phyloP scores from a whole-genome alignment of 2,329 filamentous ascomycete species.

The Ceratocystis lukuohia region DNA sequence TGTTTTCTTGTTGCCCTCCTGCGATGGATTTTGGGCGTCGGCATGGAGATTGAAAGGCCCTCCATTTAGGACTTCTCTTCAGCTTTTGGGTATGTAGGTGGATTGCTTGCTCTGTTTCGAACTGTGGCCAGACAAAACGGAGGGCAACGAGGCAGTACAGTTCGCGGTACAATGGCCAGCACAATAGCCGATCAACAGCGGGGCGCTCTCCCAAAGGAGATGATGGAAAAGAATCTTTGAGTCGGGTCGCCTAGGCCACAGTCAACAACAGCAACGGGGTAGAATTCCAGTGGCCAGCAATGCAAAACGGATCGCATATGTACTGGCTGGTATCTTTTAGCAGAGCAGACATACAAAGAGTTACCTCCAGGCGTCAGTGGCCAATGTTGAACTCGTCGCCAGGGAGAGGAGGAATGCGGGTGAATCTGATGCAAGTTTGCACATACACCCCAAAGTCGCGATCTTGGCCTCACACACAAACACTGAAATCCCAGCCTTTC shows the following conservation, averaged over 20 bases:
- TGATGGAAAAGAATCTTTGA: neutral
- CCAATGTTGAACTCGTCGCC: neutral
- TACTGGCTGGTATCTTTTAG: neutral
- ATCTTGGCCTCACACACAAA: neutral
- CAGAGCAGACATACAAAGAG: neutral
- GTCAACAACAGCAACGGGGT: conserved; percentile 7
- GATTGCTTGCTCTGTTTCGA: conserved; percentile 5
- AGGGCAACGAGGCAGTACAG: neutral
- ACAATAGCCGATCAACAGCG: neutral
- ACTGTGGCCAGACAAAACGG: neutral
- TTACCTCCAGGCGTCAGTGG: neutral
- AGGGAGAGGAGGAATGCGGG: conserved; percentile 8
- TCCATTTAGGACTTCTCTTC: neutral
- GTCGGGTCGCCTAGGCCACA: conserved; percentile 10
- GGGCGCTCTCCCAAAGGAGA: conserved; percentile 5
- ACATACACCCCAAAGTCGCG: conserved; percentile 1
- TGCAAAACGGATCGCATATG: neutral
- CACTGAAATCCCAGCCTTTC: neutral
- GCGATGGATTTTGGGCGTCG: conserved; percentile 1
- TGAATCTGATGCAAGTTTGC: neutral
- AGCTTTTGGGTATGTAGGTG: neutral
- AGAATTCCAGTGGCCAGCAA: conserved; percentile 3
- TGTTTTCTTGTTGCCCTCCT: conserved; percentile 4
- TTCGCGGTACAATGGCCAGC: no score
- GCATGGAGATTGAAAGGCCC: conserved; percentile 1